Conservation (phyloP, 1,284 basidiomycete species). For the Leccinum griseonigrum region DNA sequence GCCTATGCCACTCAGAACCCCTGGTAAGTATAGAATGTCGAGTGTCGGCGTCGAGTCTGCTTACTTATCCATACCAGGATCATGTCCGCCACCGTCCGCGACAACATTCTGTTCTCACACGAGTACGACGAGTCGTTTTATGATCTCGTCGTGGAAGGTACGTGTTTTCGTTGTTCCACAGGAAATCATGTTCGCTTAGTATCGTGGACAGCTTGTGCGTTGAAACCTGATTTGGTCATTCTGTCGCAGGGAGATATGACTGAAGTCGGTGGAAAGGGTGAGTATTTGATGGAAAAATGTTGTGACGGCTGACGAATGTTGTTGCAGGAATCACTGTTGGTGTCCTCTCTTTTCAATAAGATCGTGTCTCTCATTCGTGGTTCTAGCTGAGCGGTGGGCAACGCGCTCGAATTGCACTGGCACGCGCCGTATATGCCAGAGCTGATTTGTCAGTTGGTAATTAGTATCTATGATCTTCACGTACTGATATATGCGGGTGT, state of each 20-base stretch:
- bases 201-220: conserved; percentile 70
- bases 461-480: background rate
- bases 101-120: conserved; percentile 91
- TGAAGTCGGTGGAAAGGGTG: conserved; percentile 64
- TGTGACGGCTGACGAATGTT: conserved; percentile 35
- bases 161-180: background rate
- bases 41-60: background rate
- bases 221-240: conserved; percentile 77
- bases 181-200: background rate
- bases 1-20: conserved; percentile 90
- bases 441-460: conserved; percentile 45
- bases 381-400: conserved; percentile 53
- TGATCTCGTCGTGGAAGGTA: conserved; percentile 72
- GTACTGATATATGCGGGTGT: background rate
- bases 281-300: conserved; percentile 1
- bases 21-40: conserved; percentile 50
- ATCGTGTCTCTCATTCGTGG: background rate
- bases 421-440: conserved; percentile 48
- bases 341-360: background rate
- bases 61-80: conserved; percentile 50
- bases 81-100: conserved; percentile 77
- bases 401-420: conserved; percentile 58
- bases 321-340: conserved; percentile 31
- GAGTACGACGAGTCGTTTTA: conserved; percentile 82
- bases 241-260: conserved; percentile 72